Conservation (phyloP, 495 filamentous ascomycete species). For the Tuber borchii region DNA sequence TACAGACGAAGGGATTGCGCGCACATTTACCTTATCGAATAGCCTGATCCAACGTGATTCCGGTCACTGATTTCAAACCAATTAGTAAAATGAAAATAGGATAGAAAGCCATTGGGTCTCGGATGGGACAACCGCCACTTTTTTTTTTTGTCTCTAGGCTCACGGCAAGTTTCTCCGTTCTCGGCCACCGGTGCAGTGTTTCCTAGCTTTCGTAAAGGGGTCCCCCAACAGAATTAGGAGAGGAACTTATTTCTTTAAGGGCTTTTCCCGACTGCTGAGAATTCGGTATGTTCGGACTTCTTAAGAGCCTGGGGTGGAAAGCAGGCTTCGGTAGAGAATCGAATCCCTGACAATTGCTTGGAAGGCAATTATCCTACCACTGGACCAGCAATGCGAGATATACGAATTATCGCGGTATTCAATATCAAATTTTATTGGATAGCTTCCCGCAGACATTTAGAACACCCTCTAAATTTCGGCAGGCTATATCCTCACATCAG, state of each 20-base stretch:
- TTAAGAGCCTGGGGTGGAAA: background rate
- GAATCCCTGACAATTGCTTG: constrained; percentile 26
- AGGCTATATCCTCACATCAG: too few species aligned
- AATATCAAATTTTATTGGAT: background rate
- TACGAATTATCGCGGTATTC: background rate
- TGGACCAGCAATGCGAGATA: constrained; percentile 18
- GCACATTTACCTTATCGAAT: background rate
- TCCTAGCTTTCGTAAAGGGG: background rate
- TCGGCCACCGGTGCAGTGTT: too few species aligned
- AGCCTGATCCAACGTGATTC: background rate
- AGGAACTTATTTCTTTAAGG: background rate
- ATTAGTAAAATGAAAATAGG: background rate
- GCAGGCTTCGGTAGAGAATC: constrained; percentile 4
- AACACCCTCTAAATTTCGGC: too few species aligned
- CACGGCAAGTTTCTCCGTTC: too few species aligned
- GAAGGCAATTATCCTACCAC: constrained; percentile 29
- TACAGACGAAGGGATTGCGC: too few species aligned
- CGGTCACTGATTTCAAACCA: background rate
- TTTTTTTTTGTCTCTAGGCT: too few species aligned
- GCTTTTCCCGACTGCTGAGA: background rate
- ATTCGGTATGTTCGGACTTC: background rate
- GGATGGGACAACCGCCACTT: too few species aligned
- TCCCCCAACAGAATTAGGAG: background rate
- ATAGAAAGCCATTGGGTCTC: background rate
- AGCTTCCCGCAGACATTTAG: too few species aligned